Evolutionary conservation across 1,139 yeast genomes (phyloP).

Genomic region (Zygosaccharomyces sapae): DNA sequence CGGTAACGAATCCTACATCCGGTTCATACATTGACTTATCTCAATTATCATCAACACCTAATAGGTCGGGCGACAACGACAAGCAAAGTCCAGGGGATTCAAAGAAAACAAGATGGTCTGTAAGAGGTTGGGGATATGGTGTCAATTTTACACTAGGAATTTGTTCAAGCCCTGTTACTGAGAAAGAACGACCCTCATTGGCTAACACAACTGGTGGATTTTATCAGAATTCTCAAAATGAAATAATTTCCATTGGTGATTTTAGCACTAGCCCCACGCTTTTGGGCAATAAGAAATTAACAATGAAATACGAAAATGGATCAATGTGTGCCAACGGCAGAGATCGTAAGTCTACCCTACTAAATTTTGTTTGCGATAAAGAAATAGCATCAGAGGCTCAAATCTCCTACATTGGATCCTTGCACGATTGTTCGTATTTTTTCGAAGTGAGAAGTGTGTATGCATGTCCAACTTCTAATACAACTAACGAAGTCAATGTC

Average conservation of each 20-base stretch:
- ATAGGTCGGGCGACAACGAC: constrained; percentile 14
- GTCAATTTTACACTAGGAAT: constrained; percentile 75
- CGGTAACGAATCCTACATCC: constrained; percentile 32
- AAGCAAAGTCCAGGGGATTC: constrained; percentile 10
- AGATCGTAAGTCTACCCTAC: constrained; percentile 58
- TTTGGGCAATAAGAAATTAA: constrained; percentile 51
- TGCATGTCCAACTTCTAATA: constrained; percentile 80
- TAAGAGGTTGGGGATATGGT: constrained; percentile 68
- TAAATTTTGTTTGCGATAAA: constrained; percentile 77
- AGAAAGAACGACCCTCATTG: constrained; percentile 35
- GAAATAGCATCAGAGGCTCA: constrained; percentile 65
- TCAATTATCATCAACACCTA: constrained; percentile 31
- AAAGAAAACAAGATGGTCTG: constrained; percentile 46
- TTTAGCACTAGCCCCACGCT: constrained; percentile 51
- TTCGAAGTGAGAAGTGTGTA: constrained; percentile 83
- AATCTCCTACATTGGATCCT: constrained; percentile 66
- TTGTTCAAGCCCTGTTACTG: constrained; percentile 52
- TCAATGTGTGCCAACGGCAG: constrained; percentile 55
- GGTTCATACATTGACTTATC: constrained; percentile 35
- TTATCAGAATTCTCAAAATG: constrained; percentile 48
- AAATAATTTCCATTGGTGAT: constrained; percentile 61
- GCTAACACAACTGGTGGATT: constrained; percentile 60
- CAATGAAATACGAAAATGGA: constrained; percentile 69
- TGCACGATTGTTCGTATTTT: constrained; percentile 74
- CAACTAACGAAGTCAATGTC: constrained; percentile 36